These are phyloP conservation scores for Chrysosphaeria jannelii DNA, from an alignment of 2,329 filamentous ascomycete genomes.

Conservation along the genomic window DNA sequence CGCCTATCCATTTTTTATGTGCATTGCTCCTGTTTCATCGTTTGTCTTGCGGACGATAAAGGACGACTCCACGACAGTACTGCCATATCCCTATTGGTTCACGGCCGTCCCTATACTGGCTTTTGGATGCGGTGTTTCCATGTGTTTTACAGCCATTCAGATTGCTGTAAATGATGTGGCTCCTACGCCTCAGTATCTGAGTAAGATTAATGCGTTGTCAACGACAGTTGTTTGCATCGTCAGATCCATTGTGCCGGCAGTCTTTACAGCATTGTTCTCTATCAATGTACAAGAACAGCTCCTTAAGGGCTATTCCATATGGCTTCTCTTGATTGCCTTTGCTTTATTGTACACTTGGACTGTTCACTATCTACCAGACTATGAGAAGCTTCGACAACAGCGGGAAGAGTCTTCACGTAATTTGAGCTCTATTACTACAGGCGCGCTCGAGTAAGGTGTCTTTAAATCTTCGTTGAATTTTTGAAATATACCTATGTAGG, in stretches of 20 bases:
- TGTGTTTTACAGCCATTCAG: slow-evolving; percentile 42
- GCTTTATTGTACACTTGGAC: slow-evolving; percentile 9
- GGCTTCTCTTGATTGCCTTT: slow-evolving; percentile 21
- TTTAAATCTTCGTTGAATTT: too few relatives aligned
- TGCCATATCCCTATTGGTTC: too few relatives aligned
- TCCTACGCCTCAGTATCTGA: slow-evolving; percentile 30
- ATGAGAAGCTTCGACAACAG: slow-evolving; percentile 6
- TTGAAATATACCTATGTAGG: too few relatives aligned
- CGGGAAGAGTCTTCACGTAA: too few relatives aligned
- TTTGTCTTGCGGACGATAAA: slow-evolving; percentile 7
- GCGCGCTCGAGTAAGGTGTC: too few relatives aligned
- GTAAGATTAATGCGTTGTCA: slow-evolving; percentile 39
- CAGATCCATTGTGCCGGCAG: slow-evolving; percentile 32
- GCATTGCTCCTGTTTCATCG: slow-evolving; percentile 20
- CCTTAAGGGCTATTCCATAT: slow-evolving; percentile 32
- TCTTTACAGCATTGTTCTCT: slow-evolving; percentile 38
- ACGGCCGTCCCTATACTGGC: slow-evolving; percentile 14
- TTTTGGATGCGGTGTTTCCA: slow-evolving; percentile 31
- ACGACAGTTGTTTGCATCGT: slow-evolving; percentile 30
- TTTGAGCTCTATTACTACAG: too few relatives aligned
- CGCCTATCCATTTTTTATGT: slow-evolving; percentile 34
- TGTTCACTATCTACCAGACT: slow-evolving; percentile 10
- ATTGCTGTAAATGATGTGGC: slow-evolving; percentile 46
- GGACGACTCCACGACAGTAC: slow-evolving; percentile 24
- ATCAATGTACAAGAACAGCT: slow-evolving; percentile 30